Evolutionary conservation across 139 green algal species (phyloP), one percentile per base, ranked within the genome.

Genomic region (Coelastrella sp.): DNA sequence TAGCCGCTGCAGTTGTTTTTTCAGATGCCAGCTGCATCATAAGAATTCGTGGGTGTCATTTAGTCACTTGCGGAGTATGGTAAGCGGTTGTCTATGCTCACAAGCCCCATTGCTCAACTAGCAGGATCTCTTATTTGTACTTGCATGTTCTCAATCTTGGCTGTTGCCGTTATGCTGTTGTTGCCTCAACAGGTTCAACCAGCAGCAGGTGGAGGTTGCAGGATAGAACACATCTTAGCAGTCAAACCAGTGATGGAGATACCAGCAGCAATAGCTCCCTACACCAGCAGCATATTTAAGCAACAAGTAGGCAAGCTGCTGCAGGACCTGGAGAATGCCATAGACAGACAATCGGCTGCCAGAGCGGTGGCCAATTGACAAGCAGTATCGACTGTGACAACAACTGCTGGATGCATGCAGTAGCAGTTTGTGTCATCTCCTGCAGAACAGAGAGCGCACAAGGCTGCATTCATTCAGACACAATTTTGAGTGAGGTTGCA

Each of bases 161-260:
- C 21, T 66, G 57, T 30, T 3, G n/a, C 5, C 15, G 13, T 30
- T 68, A 67, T 17, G 37, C 21, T 76, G 66, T 25, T 6, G n/a
- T n/a, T n/a, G n/a, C n/a, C n/a, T n/a, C n/a, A 11, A 85, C 60
- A 84, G 60, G 85, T 89, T 23, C 30, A 43, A 15, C 50, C 74
- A 2, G 74, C 19, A 7, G 7, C 48, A 21, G 86, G 86, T 3
- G 76, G 86, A 2, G 81, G 86, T 21, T 93, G 90, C 59, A 38
- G 84, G 53, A 88, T 94, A 32, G 81, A 92, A 78, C 91, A 94
- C 34, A 41, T 64, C 37, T 88, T 94, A 21, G 86, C 88, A 3
- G 89, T 94, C 17, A 88, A 88, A 75, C 91, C 91, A 1, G 19
- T 89, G 15, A 30, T 94, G 77, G 53, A 77, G 23, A 57, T 92